Conservation (phyloP, 78 protist genomes). For the Trichosphaerium sp. region DNA sequence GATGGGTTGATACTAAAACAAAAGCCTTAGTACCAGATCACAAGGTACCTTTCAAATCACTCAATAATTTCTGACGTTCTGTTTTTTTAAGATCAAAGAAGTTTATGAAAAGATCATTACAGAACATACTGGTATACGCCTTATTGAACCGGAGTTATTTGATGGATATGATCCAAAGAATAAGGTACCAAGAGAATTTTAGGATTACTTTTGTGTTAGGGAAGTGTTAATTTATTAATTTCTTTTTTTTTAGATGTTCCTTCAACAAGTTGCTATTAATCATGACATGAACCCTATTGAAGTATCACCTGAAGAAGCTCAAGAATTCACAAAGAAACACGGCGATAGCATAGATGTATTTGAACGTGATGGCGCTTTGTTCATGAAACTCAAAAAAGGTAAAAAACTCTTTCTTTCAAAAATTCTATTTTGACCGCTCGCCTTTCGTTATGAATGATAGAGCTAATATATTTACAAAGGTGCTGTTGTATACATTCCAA, state of each 20-base stretch:
- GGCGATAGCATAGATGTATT: conserved; percentile 16
- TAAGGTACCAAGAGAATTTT: no score
- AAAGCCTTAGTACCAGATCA: no score
- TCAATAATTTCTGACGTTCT: not conserved
- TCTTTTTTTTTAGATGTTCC: no score
- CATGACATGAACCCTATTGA: conserved; percentile 39
- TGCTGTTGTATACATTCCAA: conserved; percentile 33
- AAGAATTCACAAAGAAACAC: conserved; percentile 21
- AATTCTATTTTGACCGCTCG: no score
- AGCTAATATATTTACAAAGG: no score
- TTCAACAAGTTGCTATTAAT: conserved; percentile 43
- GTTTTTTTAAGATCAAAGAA: conserved; percentile 4
- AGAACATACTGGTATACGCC: conserved; percentile 40
- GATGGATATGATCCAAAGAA: conserved; percentile 48
- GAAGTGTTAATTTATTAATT: no score
- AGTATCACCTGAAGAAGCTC: conserved; percentile 32
- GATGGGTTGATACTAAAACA: conserved; percentile 39
- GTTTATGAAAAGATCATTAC: conserved; percentile 20
- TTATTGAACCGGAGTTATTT: conserved; percentile 52
- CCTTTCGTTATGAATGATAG: no score
- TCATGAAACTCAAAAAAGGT: conserved; percentile 3
- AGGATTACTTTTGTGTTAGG: no score
- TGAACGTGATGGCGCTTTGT: not conserved
- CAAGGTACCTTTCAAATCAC: conserved; percentile 7
- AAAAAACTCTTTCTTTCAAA: no score